These are phyloP conservation scores for Pouteria campechiana DNA, from an alignment of 179 eudicot genomes.

Conservation along the genomic window DNA sequence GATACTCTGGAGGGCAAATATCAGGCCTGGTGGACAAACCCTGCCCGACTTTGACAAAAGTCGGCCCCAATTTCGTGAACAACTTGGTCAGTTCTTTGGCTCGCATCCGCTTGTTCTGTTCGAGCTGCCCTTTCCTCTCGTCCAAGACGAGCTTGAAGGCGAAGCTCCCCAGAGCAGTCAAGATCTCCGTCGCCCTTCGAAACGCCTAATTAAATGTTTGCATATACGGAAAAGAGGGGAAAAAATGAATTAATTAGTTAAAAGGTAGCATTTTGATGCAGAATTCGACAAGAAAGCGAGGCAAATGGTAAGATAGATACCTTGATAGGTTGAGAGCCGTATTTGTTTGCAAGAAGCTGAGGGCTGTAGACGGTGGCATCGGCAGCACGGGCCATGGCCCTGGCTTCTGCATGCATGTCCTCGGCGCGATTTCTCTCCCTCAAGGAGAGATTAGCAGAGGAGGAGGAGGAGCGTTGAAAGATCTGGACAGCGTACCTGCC, in stretches of 20 bases:
- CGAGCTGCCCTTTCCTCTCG: conserved; percentile 47
- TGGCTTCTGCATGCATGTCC: conserved; percentile 94
- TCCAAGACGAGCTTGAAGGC: conserved; percentile 70
- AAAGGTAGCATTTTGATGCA: no score
- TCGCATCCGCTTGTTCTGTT: conserved; percentile 48
- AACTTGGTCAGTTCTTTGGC: conserved; percentile 54
- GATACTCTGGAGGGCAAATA: conserved; percentile 85
- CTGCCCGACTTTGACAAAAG: conserved; percentile 96
- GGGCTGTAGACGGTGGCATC: conserved; percentile 67
- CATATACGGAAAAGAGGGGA: no score
- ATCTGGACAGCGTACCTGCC: conserved; percentile 1
- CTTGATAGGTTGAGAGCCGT: conserved; percentile 68
- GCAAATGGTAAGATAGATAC: conserved; percentile 7
- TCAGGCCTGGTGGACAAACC: conserved; percentile 98
- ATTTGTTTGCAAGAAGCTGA: conserved; percentile 45
- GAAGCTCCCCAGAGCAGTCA: conserved; percentile 67
- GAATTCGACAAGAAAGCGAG: conserved; percentile 1
- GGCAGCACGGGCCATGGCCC: conserved; percentile 79
- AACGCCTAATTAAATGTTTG: conserved; percentile 38
- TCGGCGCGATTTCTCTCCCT: conserved; percentile 61
- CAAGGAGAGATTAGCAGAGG: conserved; percentile 8
- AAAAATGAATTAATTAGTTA: no score
- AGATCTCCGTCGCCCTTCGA: conserved; percentile 60
- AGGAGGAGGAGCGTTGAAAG: conserved; percentile 2
- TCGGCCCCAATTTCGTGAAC: conserved; percentile 84